Percentiles rank a stretch among this genome's conserved stretches.
phyloP scores from a whole-genome alignment of 345 rosid species.

The Triadica sebifera region DNA sequence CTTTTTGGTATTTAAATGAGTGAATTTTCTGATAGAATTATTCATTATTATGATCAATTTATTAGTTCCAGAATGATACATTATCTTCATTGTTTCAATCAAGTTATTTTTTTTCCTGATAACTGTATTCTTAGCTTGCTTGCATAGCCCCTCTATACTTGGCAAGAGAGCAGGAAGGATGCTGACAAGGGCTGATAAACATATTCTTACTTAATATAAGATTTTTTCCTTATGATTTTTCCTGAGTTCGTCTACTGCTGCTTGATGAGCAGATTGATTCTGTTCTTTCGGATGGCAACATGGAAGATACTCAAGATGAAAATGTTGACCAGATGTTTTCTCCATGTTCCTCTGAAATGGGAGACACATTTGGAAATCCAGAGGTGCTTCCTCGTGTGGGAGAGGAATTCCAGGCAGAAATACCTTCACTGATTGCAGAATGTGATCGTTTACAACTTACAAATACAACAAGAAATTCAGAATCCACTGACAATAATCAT shows the following conservation, averaged over 20 bases:
- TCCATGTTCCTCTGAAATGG: conserved; percentile 26
- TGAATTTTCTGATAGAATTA: not conserved
- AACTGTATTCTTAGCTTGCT: no score
- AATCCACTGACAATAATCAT: conserved; percentile 9
- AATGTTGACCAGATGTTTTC: conserved; percentile 30
- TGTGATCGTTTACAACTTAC: conserved; percentile 29
- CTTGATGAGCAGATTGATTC: conserved; percentile 37
- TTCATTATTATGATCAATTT: not conserved
- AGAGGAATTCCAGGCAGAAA: conserved; percentile 51
- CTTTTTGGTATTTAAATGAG: not conserved
- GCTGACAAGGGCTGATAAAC: no score
- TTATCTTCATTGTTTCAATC: not conserved
- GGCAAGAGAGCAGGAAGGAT: no score
- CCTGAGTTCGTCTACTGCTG: no score
- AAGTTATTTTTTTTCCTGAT: not conserved
- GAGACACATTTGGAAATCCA: conserved; percentile 45
- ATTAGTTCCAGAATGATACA: not conserved
- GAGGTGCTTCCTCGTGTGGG: conserved; percentile 54
- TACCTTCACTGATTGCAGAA: conserved; percentile 39
- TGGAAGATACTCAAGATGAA: conserved; percentile 37
- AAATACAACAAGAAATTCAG: conserved; percentile 17
- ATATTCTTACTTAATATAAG: no score
- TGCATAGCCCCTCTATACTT: no score
- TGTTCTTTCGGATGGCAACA: conserved; percentile 25
- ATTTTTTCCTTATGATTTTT: no score